Base-by-base conservation (phyloP, 768 basidiomycete genomes). In the Suillus variegatus region DNA sequence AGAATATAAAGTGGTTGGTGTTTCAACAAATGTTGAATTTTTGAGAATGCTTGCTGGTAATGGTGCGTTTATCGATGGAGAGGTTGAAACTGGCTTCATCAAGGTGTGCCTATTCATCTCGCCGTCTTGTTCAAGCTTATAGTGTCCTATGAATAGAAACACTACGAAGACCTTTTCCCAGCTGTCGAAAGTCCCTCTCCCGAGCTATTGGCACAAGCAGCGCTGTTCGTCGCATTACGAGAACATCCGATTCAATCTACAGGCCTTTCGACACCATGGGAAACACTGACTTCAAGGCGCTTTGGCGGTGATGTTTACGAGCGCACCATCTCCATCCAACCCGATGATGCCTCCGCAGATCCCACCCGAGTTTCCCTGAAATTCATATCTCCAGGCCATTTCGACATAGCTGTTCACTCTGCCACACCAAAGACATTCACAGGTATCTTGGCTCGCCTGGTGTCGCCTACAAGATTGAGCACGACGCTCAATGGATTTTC, bases 1-100 rank as follows among this genome's bases (percentile, higher is more conserved):
- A 62, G 90, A 95, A 68, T 98, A 97, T 74, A 87, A 90, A 71
- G 92, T 97, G 58, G 94, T 95, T 0, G 95, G 95, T 20, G 90
- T 96, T 14, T 87, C 92, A 13, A 97, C 95, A 6, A 98, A 98
- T 72, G 83, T 98, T 36, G 93, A 95, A 72, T 98, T 97, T 75
- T 79, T 98, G 66, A 81, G 90, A 58, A 83, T 82, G 0, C 82
- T 98, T 60, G 91, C 94, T 0, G 89, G 88, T 1, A 90, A 97
- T 72, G 69, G 82, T 47, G 85, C 90, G 2, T 98, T 98, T 73
- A 83, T 92, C 18, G 78, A 83, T 38, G 92, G 83, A 28, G 88
- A 95, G 65, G 86, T 98, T 13, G 95, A 97, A 73, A 97, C 95
- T 3, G 94, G 94, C 4, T 98, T 98, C 74, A 96, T 98, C 70